Percentiles rank a stretch among this genome's conserved stretches.
Evolutionary conservation across 1,139 yeast species (phyloP).

Genomic region (Debaryomyces robertsiae): DNA sequence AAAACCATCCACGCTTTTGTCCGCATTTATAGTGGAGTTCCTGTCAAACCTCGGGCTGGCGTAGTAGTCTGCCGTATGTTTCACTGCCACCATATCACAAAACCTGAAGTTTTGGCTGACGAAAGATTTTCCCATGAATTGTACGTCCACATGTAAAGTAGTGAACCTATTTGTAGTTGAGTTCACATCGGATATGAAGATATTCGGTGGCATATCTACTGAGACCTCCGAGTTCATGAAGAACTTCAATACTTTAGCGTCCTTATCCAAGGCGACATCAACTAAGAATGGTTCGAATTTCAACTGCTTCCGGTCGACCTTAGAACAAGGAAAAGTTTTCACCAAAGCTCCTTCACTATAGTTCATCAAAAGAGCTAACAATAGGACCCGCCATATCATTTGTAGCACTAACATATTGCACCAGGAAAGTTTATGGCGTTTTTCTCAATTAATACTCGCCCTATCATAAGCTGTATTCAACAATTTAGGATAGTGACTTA

Average conservation of each 20-base stretch:
- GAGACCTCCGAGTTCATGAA: constrained; percentile 40
- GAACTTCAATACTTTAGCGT: constrained; percentile 36
- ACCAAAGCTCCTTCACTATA: constrained; percentile 23
- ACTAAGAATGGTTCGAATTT: constrained; percentile 37
- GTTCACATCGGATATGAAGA: constrained; percentile 45
- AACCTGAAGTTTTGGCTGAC: constrained; percentile 43
- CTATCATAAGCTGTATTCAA: not conserved
- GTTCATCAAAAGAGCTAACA: constrained; percentile 8
- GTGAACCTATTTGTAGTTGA: constrained; percentile 47
- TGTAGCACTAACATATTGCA: not conserved
- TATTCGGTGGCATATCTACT: constrained; percentile 17
- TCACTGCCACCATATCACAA: constrained; percentile 49
- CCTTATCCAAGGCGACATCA: constrained; percentile 45
- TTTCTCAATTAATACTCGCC: not conserved
- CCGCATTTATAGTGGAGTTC: not conserved
- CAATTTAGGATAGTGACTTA: too few relatives aligned
- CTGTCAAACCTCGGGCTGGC: constrained; percentile 26
- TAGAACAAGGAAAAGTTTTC: constrained; percentile 20
- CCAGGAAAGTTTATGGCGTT: not conserved
- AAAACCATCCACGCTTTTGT: not conserved
- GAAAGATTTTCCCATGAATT: constrained; percentile 47
- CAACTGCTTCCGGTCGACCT: constrained; percentile 7
- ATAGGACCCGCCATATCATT: constrained; percentile 1
- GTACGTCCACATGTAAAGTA: constrained; percentile 48
- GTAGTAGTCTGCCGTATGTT: constrained; percentile 30